These are phyloP conservation scores for Cryptococcus maquisensis DNA, from an alignment of 1,284 basidiomycete genomes.

Conservation along the genomic window DNA sequence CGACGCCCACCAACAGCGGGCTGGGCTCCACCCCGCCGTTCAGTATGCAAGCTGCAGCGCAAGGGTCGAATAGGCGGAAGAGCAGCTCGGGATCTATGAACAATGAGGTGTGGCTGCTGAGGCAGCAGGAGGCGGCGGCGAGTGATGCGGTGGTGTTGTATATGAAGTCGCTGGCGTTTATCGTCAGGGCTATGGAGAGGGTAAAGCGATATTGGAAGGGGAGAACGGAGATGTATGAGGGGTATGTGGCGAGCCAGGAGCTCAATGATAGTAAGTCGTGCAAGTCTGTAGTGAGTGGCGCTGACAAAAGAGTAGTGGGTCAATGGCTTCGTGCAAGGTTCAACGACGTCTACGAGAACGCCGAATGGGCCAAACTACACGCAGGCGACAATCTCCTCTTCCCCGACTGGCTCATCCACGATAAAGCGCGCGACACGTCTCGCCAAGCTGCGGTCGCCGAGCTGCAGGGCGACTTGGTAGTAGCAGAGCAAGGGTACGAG, in stretches of 20 bases:
- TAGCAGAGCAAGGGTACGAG: conserved; percentile 90
- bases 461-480: conserved; percentile 66
- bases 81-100: conserved; percentile 29
- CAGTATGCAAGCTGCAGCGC: conserved; percentile 9
- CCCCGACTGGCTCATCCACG: conserved; percentile 55
- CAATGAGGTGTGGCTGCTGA: conserved; percentile 55
- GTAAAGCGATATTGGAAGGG: conserved; percentile 50
- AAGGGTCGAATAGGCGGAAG: conserved; percentile 16
- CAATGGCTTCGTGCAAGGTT: conserved; percentile 57
- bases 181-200: conserved; percentile 79
- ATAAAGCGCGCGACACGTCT: conserved; percentile 60
- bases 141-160: conserved; percentile 83
- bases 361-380: conserved; percentile 54
- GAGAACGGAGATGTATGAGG: conserved; percentile 25
- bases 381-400: conserved; percentile 52
- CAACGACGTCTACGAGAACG: conserved; percentile 58
- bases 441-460: conserved; percentile 89
- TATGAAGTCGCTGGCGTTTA: conserved; percentile 86
- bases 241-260: conserved; percentile 48
- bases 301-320: conserved; percentile 44
- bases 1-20: conserved; percentile 6
- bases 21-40: conserved; percentile 44
- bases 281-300: neutral
- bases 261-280: conserved; percentile 54
- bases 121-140: conserved; percentile 68